A percentile compares a stretch with the other conserved stretches of the same genome.
Conservation (phyloP, 768 basidiomycete genomes). For the Termitomyces sp. region DNA sequence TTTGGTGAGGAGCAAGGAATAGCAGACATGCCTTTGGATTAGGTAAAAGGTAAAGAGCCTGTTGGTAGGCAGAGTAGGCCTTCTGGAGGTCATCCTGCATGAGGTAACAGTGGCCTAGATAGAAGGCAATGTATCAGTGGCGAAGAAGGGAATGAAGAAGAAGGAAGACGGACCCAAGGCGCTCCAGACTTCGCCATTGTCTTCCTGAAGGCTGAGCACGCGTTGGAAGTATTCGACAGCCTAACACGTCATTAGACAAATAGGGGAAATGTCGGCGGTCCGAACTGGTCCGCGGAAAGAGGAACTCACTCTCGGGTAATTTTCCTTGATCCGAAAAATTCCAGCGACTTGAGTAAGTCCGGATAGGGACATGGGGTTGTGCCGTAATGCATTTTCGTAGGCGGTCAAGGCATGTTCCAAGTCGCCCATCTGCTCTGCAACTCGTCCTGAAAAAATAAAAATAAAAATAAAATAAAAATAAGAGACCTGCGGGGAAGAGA, state of each 20-base stretch:
- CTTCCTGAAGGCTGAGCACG: slow-evolving; percentile 83
- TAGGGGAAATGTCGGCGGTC: slow-evolving; percentile 20
- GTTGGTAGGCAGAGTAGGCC: slow-evolving; percentile 97
- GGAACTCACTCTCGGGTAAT: slow-evolving; percentile 82
- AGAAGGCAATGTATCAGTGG: slow-evolving; percentile 11
- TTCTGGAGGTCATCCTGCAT: slow-evolving; percentile 99
- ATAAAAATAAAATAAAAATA: too few species aligned
- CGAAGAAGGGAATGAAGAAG: slow-evolving; percentile 11
- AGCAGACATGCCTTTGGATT: slow-evolving; percentile 74
- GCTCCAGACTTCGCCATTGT: slow-evolving; percentile 99
- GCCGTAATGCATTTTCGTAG: slow-evolving; percentile 93
- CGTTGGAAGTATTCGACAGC: slow-evolving; percentile 97
- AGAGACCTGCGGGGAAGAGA: too few species aligned
- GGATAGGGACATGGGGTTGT: slow-evolving; percentile 87
- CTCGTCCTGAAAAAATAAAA: slow-evolving; percentile 57
- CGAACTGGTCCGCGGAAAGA: slow-evolving; percentile 31
- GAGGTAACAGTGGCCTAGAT: slow-evolving; percentile 88
- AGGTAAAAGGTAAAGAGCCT: slow-evolving; percentile 91
- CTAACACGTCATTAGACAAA: slow-evolving; percentile 45
- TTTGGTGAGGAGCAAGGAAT: slow-evolving; percentile 5
- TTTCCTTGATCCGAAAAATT: slow-evolving; percentile 95
- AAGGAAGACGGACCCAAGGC: slow-evolving; percentile 63
- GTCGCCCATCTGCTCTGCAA: slow-evolving; percentile 94
- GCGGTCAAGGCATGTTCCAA: slow-evolving; percentile 87
- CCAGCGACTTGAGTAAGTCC: slow-evolving; percentile 93